These are phyloP conservation scores for Buddleja alternifolia DNA, from an alignment of 257 asterid species.

Conservation along the genomic window DNA sequence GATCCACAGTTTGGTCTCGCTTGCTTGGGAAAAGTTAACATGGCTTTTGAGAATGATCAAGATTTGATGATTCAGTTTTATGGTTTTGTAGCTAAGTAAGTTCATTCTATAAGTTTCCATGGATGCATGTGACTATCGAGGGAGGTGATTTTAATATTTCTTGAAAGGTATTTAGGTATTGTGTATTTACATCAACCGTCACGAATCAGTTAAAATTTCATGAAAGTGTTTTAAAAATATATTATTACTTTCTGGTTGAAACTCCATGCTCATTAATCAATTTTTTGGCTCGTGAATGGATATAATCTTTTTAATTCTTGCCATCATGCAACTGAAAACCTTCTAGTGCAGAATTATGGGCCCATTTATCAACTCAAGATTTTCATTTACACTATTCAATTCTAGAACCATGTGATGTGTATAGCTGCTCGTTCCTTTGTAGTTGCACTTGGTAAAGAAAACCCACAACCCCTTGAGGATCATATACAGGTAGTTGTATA, in stretches of 20 bases:
- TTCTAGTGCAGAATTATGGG: not conserved
- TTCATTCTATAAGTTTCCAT: not conserved
- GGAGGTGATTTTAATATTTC: not conserved
- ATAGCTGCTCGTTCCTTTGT: conserved; percentile 5
- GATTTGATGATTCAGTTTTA: conserved; percentile 82
- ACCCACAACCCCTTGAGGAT: not conserved
- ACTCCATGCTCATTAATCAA: not conserved
- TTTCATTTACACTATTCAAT: not conserved
- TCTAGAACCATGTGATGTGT: not conserved
- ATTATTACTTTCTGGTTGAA: conserved; percentile 1
- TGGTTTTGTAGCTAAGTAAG: conserved; percentile 83
- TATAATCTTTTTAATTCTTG: not conserved
- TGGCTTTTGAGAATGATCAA: conserved; percentile 71
- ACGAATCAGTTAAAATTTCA: too few species aligned
- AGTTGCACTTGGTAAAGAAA: not conserved
- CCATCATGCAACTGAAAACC: not conserved
- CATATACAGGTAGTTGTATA: not conserved
- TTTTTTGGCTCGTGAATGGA: conserved; percentile 5
- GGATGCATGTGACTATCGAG: not conserved
- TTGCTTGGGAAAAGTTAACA: conserved; percentile 78
- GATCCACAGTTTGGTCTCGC: conserved; percentile 85
- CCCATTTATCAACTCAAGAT: not conserved
- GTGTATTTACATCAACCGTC: not conserved
- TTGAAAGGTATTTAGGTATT: not conserved
- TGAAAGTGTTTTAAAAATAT: not conserved